Percentiles rank a stretch among this genome's conserved stretches.
phyloP scores from a whole-genome alignment of 129 eudicot species.

The sunflower (Helianthus annuus) region DNA sequence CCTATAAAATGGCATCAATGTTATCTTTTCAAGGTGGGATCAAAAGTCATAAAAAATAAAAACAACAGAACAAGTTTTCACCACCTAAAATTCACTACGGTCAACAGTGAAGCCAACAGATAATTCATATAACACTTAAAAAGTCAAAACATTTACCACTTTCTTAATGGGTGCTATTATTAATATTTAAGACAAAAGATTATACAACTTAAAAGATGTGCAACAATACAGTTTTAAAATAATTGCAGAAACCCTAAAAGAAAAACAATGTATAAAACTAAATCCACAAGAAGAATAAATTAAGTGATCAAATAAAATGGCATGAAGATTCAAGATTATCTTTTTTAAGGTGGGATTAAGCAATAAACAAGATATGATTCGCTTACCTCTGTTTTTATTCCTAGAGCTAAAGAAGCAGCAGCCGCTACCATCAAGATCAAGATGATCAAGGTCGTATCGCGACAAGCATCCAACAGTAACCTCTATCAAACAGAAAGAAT shows the following conservation, averaged over 20 bases:
- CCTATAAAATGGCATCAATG: too few species aligned
- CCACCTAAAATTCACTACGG: neutral
- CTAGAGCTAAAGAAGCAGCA: conserved; percentile 88
- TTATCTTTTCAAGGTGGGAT: too few species aligned
- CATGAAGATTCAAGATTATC: neutral
- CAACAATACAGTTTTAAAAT: conserved; percentile 12
- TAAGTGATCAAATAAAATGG: conserved; percentile 14
- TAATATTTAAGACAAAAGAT: neutral
- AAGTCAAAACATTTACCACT: conserved; percentile 30
- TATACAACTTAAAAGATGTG: conserved; percentile 5
- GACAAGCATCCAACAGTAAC: conserved; percentile 86
- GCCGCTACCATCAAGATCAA: conserved; percentile 99
- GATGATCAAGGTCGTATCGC: conserved; percentile 83
- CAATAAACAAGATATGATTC: too few species aligned
- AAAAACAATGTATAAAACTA: neutral
- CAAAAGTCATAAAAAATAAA: too few species aligned
- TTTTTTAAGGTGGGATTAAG: neutral
- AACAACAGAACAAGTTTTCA: too few species aligned
- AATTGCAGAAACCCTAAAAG: conserved; percentile 15
- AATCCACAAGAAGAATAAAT: neutral
- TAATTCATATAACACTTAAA: conserved; percentile 5
- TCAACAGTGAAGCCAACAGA: conserved; percentile 22
- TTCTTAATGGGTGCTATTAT: neutral
- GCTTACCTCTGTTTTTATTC: conserved; percentile 78
- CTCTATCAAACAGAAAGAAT: conserved; percentile 38